phyloP scores from a whole-genome alignment of 129 eudicot genomes.

The Mikania micrantha region DNA sequence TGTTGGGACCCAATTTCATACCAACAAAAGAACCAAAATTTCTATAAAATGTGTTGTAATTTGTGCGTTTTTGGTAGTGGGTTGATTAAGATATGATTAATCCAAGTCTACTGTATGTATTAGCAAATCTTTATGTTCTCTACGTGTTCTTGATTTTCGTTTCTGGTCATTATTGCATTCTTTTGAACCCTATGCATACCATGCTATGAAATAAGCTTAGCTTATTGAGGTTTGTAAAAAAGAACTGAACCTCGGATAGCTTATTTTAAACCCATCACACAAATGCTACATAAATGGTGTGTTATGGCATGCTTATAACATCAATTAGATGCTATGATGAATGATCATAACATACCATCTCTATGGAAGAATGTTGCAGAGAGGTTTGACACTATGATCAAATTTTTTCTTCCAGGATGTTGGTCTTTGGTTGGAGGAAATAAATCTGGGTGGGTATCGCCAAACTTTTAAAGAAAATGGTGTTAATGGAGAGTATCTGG shows the following conservation, averaged over 20 bases:
- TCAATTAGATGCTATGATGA: not conserved
- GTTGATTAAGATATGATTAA: not conserved
- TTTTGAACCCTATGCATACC: not conserved
- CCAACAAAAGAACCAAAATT: not conserved
- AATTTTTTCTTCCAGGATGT: constrained; percentile 53
- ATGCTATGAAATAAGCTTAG: no score
- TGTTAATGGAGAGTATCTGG: constrained; percentile 91
- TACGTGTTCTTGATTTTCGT: not conserved
- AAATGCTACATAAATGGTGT: not conserved
- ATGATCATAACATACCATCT: not conserved
- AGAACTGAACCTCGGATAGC: no score
- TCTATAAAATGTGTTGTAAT: not conserved
- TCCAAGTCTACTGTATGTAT: not conserved
- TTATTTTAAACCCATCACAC: no score
- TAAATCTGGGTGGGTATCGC: constrained; percentile 80
- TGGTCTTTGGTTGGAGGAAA: constrained; percentile 84
- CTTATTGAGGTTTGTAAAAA: no score
- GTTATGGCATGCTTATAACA: not conserved
- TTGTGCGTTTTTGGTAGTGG: not conserved
- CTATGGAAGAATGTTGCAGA: not conserved
- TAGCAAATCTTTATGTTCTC: not conserved
- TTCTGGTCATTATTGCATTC: not conserved
- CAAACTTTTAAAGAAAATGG: constrained; percentile 71
- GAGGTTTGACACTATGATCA: not conserved
- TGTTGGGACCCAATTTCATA: not conserved